Evolutionary conservation across 2,329 filamentous ascomycete genomes (phyloP).

Genomic region (Lachnellula cervina): DNA sequence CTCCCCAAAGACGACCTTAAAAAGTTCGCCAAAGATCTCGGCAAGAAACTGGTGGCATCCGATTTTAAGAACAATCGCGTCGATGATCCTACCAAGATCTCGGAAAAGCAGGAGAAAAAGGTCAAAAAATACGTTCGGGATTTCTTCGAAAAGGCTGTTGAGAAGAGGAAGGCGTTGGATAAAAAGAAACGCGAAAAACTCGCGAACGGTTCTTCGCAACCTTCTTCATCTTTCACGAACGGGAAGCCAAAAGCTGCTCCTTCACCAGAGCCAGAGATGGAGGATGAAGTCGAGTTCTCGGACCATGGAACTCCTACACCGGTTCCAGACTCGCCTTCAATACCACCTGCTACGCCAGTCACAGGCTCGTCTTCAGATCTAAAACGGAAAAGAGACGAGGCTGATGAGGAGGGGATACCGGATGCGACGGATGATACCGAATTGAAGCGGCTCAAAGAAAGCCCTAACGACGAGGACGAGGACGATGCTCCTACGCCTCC

Average conservation of each 20-base stretch:
- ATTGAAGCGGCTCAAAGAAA: neutral
- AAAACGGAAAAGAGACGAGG: slow-evolving; percentile 61
- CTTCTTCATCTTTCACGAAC: slow-evolving; percentile 5
- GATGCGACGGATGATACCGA: slow-evolving; percentile 17
- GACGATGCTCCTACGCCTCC: slow-evolving; percentile 24
- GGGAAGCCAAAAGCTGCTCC: slow-evolving; percentile 15
- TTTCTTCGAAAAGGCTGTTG: slow-evolving; percentile 80
- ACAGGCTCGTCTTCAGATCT: slow-evolving; percentile 37
- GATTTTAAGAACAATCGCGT: slow-evolving; percentile 92
- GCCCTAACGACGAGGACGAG: too few relatives aligned
- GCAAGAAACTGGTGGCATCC: slow-evolving; percentile 84
- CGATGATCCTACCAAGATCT: slow-evolving; percentile 71
- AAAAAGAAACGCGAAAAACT: slow-evolving; percentile 55
- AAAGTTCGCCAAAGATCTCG: slow-evolving; percentile 60
- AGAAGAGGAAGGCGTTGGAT: slow-evolving; percentile 66
- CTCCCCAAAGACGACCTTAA: slow-evolving; percentile 75
- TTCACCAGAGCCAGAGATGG: slow-evolving; percentile 14
- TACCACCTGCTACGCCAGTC: slow-evolving; percentile 39
- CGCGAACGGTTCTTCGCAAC: slow-evolving; percentile 16
- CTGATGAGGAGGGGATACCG: slow-evolving; percentile 26
- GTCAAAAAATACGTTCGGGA: slow-evolving; percentile 80
- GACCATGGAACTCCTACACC: slow-evolving; percentile 6
- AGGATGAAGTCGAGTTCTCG: slow-evolving; percentile 20
- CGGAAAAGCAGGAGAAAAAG: slow-evolving; percentile 72
- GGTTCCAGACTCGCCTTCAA: slow-evolving; percentile 39